These are phyloP conservation scores for Daldinia loculata DNA, from an alignment of 495 filamentous ascomycete genomes.

Conservation along the genomic window DNA sequence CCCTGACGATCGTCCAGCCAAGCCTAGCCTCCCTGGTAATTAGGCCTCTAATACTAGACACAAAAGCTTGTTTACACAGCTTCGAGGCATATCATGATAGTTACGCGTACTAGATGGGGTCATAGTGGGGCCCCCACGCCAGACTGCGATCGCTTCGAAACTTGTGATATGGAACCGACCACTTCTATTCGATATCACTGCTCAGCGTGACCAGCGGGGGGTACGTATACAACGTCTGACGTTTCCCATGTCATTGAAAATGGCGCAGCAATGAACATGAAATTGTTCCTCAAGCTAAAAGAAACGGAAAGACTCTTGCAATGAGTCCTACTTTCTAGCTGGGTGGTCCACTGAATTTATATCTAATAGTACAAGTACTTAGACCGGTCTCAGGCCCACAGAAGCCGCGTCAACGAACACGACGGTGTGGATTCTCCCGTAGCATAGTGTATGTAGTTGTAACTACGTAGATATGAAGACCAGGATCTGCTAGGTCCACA, in stretches of 20 bases:
- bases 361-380: background rate
- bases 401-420: constrained; percentile 4
- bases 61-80: constrained; percentile 36
- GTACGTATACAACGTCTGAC: constrained; percentile 17
- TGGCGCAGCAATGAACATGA: background rate
- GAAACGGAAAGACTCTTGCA: background rate
- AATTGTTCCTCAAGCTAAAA: background rate
- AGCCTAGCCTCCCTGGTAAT: constrained; percentile 15
- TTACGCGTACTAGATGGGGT: constrained; percentile 25
- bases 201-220: constrained; percentile 7
- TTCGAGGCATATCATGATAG: background rate
- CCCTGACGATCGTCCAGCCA: constrained; percentile 32
- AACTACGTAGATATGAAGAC: constrained; percentile 2
- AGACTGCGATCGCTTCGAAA: background rate
- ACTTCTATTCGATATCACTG: constrained; percentile 16
- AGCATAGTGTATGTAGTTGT: background rate
- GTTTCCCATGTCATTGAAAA: background rate
- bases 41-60: background rate
- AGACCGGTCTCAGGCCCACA: constrained; percentile 7
- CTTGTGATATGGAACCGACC: background rate
- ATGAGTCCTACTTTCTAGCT: background rate
- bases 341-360: constrained; percentile 21
- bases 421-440: constrained; percentile 1
- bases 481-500: constrained; percentile 21
- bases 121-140: constrained; percentile 21